These are phyloP conservation scores for Hyaloscypha hepaticicola DNA, from an alignment of 495 filamentous ascomycete genomes.

Conservation along the genomic window DNA sequence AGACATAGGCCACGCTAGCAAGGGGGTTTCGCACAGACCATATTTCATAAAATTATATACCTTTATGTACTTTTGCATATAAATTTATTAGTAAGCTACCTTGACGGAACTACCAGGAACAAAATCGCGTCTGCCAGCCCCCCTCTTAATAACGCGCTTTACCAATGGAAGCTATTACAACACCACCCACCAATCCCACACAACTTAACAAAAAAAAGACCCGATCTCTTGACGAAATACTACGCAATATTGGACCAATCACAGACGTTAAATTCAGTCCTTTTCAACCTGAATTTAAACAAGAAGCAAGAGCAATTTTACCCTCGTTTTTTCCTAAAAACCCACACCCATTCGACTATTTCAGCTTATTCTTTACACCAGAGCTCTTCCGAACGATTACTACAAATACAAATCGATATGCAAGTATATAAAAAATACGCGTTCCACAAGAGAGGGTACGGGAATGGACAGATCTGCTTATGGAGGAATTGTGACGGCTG, in stretches of 20 bases:
- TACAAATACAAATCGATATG: conserved; percentile 21
- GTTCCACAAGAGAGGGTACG: background rate
- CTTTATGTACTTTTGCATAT: too few species aligned
- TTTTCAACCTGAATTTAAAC: background rate
- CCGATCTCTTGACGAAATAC: conserved; percentile 11
- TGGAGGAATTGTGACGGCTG: conserved; percentile 14
- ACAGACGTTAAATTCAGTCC: background rate
- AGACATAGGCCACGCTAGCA: too few species aligned
- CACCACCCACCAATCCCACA: too few species aligned
- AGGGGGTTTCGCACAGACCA: too few species aligned
- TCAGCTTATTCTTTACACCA: conserved; percentile 17
- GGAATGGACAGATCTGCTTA: conserved; percentile 4
- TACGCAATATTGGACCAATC: background rate
- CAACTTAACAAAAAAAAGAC: background rate
- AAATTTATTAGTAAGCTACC: too few species aligned
- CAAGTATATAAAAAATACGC: background rate
- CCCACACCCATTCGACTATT: conserved; percentile 18
- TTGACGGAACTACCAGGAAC: too few species aligned
- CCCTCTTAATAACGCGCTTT: too few species aligned
- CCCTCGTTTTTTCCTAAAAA: background rate
- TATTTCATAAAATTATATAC: too few species aligned
- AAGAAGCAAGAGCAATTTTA: background rate
- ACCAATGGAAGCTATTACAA: too few species aligned
- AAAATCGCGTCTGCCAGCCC: too few species aligned
- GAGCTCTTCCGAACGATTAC: conserved; percentile 14